Percentiles rank a stretch among this genome's conserved stretches.
These are phyloP conservation scores for Chlamydomonas asymmetrica DNA, from an alignment of 139 green algal species.

Conservation along the genomic window DNA sequence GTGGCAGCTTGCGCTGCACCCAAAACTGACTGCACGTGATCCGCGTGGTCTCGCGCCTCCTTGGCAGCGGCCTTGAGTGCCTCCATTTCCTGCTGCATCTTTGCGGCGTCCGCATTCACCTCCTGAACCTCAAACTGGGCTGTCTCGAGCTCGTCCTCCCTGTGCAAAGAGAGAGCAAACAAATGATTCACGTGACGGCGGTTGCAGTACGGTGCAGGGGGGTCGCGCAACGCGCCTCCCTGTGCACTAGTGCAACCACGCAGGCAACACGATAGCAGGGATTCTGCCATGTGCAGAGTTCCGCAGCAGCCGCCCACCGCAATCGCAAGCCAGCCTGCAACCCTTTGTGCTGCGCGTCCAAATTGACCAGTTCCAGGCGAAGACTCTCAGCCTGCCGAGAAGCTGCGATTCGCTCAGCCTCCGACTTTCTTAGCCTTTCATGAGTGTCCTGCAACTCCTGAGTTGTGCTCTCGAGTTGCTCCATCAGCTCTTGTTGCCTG, in stretches of 20 bases:
- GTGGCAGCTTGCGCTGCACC: slow-evolving; percentile 32
- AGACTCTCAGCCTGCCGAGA: slow-evolving; percentile 26
- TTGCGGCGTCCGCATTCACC: background rate
- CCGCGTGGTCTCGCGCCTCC: slow-evolving; percentile 10
- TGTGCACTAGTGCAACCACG: no score
- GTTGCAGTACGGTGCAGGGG: no score
- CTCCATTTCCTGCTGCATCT: slow-evolving; percentile 3
- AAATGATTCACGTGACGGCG: no score
- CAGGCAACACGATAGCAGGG: no score
- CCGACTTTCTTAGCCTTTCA: slow-evolving; percentile 32
- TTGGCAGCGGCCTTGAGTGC: background rate
- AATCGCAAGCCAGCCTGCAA: slow-evolving; percentile 8
- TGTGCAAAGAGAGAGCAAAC: slow-evolving; percentile 1
- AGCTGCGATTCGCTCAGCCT: slow-evolving; percentile 29
- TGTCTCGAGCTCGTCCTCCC: slow-evolving; percentile 46
- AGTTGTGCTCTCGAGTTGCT: slow-evolving; percentile 40
- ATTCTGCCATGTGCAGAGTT: no score
- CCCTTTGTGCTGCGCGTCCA: slow-evolving; percentile 8
- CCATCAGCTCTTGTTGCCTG: slow-evolving; percentile 50
- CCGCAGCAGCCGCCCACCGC: no score
- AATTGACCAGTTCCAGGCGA: background rate
- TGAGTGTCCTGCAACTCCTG: slow-evolving; percentile 31
- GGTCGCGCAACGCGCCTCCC: no score
- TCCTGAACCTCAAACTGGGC: slow-evolving; percentile 30
- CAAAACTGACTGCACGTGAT: slow-evolving; percentile 14